Conservation (phyloP, 2,329 filamentous ascomycete genomes). For the Fusarium luffae region DNA sequence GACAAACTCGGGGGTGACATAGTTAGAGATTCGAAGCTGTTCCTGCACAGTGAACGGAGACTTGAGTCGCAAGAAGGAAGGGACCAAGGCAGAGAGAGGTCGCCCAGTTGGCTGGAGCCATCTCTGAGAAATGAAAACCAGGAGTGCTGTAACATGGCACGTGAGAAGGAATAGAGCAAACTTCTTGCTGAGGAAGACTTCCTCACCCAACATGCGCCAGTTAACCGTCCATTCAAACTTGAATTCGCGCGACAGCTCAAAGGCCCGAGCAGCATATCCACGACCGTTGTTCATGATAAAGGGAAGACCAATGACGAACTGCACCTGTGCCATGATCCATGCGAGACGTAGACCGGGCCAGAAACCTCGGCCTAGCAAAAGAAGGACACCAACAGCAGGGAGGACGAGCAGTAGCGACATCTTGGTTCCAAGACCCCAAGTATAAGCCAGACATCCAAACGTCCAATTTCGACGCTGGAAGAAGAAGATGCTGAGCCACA, state of each 20-base stretch:
- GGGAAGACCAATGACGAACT: slow-evolving; percentile 73
- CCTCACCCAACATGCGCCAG: slow-evolving; percentile 94
- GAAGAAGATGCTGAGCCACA: slow-evolving; percentile 83
- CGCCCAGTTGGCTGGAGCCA: slow-evolving; percentile 79
- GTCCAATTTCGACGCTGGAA: slow-evolving; percentile 82
- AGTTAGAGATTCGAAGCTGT: slow-evolving; percentile 66
- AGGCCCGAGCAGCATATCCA: slow-evolving; percentile 84
- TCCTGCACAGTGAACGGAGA: slow-evolving; percentile 62
- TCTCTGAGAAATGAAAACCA: slow-evolving; percentile 71
- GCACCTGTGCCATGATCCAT: slow-evolving; percentile 79
- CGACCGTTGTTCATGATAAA: slow-evolving; percentile 74
- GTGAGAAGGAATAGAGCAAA: slow-evolving; percentile 77
- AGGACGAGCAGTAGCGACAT: slow-evolving; percentile 89
- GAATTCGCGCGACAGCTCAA: slow-evolving; percentile 91
- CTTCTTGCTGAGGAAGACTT: slow-evolving; percentile 74
- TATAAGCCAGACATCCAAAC: slow-evolving; percentile 77
- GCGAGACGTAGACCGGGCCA: slow-evolving; percentile 73
- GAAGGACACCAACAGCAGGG: slow-evolving; percentile 80
- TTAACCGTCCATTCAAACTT: slow-evolving; percentile 99
- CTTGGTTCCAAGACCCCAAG: slow-evolving; percentile 87
- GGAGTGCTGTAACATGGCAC: slow-evolving; percentile 73
- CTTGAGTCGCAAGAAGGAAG: slow-evolving; percentile 55
- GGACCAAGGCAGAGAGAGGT: slow-evolving; percentile 64
- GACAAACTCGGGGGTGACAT: slow-evolving; percentile 77
- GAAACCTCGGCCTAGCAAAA: slow-evolving; percentile 79